Evolutionary conservation across 2,329 filamentous ascomycete species (phyloP).

Genomic region (Sclerotinia glacialis): DNA sequence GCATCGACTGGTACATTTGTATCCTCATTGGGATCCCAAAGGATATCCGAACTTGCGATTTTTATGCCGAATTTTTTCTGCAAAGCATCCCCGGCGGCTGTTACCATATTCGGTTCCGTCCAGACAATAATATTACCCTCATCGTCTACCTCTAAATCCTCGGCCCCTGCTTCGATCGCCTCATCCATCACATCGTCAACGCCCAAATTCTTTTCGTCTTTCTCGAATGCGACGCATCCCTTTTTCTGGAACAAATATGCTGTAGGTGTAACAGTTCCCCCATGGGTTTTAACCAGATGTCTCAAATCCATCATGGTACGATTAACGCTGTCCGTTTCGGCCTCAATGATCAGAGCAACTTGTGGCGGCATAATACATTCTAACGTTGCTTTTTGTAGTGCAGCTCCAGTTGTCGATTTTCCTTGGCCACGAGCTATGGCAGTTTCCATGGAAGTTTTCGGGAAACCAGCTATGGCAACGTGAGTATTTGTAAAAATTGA

Average conservation of each 20-base stretch:
- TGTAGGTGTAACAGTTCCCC: slow-evolving; percentile 69
- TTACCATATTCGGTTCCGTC: slow-evolving; percentile 65
- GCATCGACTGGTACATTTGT: slow-evolving; percentile 64
- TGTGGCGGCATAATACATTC: slow-evolving; percentile 74
- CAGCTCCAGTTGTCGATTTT: slow-evolving; percentile 67
- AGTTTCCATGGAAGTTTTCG: slow-evolving; percentile 78
- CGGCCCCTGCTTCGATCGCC: slow-evolving; percentile 79
- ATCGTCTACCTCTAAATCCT: slow-evolving; percentile 66
- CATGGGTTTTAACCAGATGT: slow-evolving; percentile 65
- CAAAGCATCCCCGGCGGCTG: slow-evolving; percentile 62
- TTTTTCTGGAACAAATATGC: slow-evolving; percentile 82
- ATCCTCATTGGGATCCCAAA: slow-evolving; percentile 82
- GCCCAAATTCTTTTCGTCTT: slow-evolving; percentile 47
- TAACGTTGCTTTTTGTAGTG: slow-evolving; percentile 73
- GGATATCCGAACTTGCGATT: slow-evolving; percentile 72
- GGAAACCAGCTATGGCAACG: slow-evolving; percentile 60
- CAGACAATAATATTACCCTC: slow-evolving; percentile 70
- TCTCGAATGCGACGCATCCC: slow-evolving; percentile 69
- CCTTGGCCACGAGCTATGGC: slow-evolving; percentile 90
- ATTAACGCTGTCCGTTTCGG: slow-evolving; percentile 77
- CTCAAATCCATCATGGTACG: slow-evolving; percentile 73
- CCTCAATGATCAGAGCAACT: slow-evolving; percentile 77
- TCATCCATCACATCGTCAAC: slow-evolving; percentile 73
- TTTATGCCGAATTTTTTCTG: slow-evolving; percentile 61
- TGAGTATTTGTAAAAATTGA: slow-evolving; percentile 28